A percentile compares a stretch with the other conserved stretches of the same genome.
Conservation (phyloP, 2,329 filamentous ascomycete species). For the Aspergillus latus region DNA sequence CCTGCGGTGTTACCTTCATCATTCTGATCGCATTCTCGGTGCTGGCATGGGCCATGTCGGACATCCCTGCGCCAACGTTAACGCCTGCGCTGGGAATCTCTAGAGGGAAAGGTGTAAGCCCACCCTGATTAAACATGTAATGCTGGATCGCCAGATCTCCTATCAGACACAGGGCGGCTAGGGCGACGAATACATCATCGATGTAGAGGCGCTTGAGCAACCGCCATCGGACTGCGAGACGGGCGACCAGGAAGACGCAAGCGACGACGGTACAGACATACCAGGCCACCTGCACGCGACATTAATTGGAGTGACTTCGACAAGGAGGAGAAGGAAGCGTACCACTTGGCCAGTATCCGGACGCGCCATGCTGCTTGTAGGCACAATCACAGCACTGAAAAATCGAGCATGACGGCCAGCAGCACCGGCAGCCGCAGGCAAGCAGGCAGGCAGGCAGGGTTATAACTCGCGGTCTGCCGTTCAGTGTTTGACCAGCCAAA, state of each 20-base stretch:
- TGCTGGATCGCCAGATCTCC: slow-evolving; percentile 23
- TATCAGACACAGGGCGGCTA: slow-evolving; percentile 18
- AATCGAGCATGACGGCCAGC: background rate
- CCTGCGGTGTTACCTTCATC: slow-evolving; percentile 18
- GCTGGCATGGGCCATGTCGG: slow-evolving; percentile 16
- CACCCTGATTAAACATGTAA: slow-evolving; percentile 24
- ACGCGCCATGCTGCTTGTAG: slow-evolving; percentile 14
- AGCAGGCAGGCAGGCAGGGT: background rate
- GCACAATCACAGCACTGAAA: no score
- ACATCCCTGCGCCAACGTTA: slow-evolving; percentile 18
- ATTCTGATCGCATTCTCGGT: slow-evolving; percentile 17
- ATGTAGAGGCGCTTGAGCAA: slow-evolving; percentile 20
- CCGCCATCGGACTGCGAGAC: slow-evolving; percentile 18
- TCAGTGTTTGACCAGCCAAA: no score
- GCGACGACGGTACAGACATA: slow-evolving; percentile 22
- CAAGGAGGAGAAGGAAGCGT: slow-evolving; percentile 1
- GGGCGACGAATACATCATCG: slow-evolving; percentile 18
- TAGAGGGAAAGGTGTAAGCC: background rate
- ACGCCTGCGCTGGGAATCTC: background rate
- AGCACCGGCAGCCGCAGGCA: background rate
- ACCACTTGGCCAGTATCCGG: slow-evolving; percentile 21
- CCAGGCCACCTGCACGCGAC: slow-evolving; percentile 18
- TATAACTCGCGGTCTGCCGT: no score
- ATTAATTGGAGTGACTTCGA: background rate
- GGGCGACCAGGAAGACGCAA: slow-evolving; percentile 17